Base-by-base conservation (phyloP, 331 rosid species). In the Quercus lobata region DNA sequence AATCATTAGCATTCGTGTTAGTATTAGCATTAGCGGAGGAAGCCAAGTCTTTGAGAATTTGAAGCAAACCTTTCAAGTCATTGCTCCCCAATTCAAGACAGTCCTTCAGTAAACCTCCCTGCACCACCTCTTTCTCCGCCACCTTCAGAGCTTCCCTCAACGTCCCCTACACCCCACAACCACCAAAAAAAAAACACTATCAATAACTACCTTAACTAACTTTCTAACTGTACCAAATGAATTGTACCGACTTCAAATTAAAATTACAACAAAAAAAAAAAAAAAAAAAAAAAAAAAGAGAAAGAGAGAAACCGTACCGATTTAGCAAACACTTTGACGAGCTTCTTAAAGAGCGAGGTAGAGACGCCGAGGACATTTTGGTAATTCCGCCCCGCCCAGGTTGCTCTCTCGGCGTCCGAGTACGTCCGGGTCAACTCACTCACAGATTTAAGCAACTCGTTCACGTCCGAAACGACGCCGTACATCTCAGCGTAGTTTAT, bases 21-120 rank as follows among this genome's bases (percentile, higher is more conserved):
- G n/a, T n/a, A 27, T 54, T 49, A 49, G 54, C 5, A 49, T 49
- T 44, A 41, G 56, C 44, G 65, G 79, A 8, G 25, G 41, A 22
- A n/a, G 84, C 83, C 81, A 91, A 74, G 79, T 94, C 93, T 83
- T 86, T 90, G 72, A 87, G 72, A 62, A 87, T 69, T 30, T 83
- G 88, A 77, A 92, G 71, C 77, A 94, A 75, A 19, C 89, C 90
- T 76, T 85, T 80, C 24, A 94, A 83, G 83, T 94, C 98, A 29
- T 80, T 82, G 80, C 84, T 78, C 16, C 94, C 95, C 81, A 94
- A 8, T 80, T 88, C 91, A 52, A 94, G 92, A 60, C 95, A 92
- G 58, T 94, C 98, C 83, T 69, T 88, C 17, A 94, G 73, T 16
- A 94, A 81, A 54, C 86, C 95, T n/a, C 97, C 98, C 21, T 91